phyloP scores from a whole-genome alignment of 495 filamentous ascomycete genomes.

The Aspergillus leporis region DNA sequence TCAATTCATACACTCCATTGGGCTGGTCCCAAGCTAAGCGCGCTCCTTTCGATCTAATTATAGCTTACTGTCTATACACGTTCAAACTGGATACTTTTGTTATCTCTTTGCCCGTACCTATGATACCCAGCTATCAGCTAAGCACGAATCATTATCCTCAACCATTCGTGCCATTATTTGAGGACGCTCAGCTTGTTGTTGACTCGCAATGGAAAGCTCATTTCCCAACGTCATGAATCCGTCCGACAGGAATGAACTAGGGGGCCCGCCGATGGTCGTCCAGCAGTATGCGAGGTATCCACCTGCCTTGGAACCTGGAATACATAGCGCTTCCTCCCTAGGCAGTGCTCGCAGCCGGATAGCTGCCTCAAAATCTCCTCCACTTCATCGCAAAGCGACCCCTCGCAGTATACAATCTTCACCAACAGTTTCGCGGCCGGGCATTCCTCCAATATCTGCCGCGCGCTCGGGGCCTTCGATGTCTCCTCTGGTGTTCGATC shows the following conservation, averaged over 20 bases:
- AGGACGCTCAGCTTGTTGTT: neutral
- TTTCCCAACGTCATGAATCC: constrained; percentile 39
- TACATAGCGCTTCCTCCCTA: constrained; percentile 46
- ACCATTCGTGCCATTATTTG: neutral
- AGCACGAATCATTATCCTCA: neutral
- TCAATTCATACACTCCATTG: constrained; percentile 4
- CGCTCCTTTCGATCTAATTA: constrained; percentile 5
- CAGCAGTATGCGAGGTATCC: constrained; percentile 50
- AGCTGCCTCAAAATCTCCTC: constrained; percentile 40
- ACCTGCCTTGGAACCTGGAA: constrained; percentile 36
- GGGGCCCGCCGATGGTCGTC: constrained; percentile 36
- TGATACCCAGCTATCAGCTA: constrained; percentile 5
- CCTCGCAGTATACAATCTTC: constrained; percentile 47
- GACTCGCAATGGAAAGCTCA: constrained; percentile 33
- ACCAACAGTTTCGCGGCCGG: constrained; percentile 38
- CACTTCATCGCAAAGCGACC: constrained; percentile 45
- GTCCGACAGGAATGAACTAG: constrained; percentile 31
- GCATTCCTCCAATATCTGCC: constrained; percentile 29
- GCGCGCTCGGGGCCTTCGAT: constrained; percentile 40
- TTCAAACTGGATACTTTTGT: neutral
- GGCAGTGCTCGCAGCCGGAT: constrained; percentile 44
- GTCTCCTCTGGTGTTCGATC: constrained; percentile 44
- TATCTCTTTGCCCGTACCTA: neutral
- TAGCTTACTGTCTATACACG: constrained; percentile 6
- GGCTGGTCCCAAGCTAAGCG: constrained; percentile 7